A percentile compares a stretch with the other conserved stretches of the same genome.
Evolutionary conservation across 2,329 filamentous ascomycete genomes (phyloP).

Genomic region (Alternaria hordeiaustralica): DNA sequence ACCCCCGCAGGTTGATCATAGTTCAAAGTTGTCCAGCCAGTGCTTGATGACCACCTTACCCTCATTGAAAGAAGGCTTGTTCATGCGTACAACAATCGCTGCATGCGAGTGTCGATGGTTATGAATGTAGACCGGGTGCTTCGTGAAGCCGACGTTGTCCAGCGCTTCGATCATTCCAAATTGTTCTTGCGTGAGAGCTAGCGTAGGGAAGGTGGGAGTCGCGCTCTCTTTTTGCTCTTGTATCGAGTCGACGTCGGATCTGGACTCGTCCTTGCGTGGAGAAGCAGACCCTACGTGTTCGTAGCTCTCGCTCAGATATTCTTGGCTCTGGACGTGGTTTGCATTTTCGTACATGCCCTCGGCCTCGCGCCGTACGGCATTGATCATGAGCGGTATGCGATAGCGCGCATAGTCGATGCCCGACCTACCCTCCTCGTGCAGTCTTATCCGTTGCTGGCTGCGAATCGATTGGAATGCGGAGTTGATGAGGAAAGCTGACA

Average conservation of each 20-base stretch:
- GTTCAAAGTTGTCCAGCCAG: conserved; percentile 77
- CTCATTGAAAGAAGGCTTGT: conserved; percentile 73
- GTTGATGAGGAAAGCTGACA: conserved; percentile 75
- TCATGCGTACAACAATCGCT: conserved; percentile 81
- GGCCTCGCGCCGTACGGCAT: conserved; percentile 75
- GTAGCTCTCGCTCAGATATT: conserved; percentile 69
- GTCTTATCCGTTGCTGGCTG: conserved; percentile 74
- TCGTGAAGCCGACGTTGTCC: conserved; percentile 66
- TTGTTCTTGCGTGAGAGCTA: conserved; percentile 80
- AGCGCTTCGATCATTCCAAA: conserved; percentile 84
- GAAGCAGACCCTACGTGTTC: conserved; percentile 48
- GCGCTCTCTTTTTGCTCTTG: conserved; percentile 37
- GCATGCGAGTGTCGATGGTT: conserved; percentile 81
- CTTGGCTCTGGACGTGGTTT: conserved; percentile 71
- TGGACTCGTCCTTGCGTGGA: conserved; percentile 18
- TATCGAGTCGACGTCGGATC: conserved; percentile 35
- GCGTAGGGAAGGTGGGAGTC: conserved; percentile 65
- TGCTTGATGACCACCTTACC: conserved; percentile 79
- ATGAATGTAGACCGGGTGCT: conserved; percentile 74
- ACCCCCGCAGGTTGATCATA: conserved; percentile 12
- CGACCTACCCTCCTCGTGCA: conserved; percentile 75
- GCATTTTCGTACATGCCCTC: conserved; percentile 79
- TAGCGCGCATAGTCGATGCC: conserved; percentile 74
- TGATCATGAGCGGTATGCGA: conserved; percentile 72
- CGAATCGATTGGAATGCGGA: conserved; percentile 77